Evolutionary conservation across 2,329 filamentous ascomycete species (phyloP).

Genomic region (Colletotrichum sp.): DNA sequence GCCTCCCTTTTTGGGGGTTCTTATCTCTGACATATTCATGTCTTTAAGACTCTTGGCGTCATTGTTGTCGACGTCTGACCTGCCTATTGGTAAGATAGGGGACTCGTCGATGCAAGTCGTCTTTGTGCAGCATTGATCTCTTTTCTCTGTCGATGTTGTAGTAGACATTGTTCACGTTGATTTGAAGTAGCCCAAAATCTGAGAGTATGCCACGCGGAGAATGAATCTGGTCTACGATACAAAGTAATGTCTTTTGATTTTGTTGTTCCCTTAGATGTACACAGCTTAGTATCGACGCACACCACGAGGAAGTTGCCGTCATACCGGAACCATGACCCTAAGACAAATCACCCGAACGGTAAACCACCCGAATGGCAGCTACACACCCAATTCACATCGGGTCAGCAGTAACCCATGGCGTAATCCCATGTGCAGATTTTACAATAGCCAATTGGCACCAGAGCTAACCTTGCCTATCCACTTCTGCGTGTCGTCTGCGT

Average conservation of each 20-base stretch:
- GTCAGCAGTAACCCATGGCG: no score
- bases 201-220: neutral
- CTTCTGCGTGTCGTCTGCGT: neutral
- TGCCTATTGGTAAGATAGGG: neutral
- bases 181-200: neutral
- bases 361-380: neutral
- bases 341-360: neutral
- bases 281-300: neutral
- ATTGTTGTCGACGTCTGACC: neutral
- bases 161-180: neutral
- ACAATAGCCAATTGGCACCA: neutral
- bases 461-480: neutral
- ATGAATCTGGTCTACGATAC: neutral
- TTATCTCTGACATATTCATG: neutral
- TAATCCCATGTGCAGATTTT: no score
- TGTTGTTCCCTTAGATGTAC: neutral
- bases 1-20: fast-evolving
- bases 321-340: neutral
- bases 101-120: neutral
- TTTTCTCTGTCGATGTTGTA: neutral
- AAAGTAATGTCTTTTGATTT: neutral
- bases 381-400: neutral
- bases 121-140: neutral
- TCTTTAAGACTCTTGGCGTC: neutral
- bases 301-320: neutral